Base-by-base conservation (phyloP, 129 eudicot genomes). In the Chrysanthemum makinoi region DNA sequence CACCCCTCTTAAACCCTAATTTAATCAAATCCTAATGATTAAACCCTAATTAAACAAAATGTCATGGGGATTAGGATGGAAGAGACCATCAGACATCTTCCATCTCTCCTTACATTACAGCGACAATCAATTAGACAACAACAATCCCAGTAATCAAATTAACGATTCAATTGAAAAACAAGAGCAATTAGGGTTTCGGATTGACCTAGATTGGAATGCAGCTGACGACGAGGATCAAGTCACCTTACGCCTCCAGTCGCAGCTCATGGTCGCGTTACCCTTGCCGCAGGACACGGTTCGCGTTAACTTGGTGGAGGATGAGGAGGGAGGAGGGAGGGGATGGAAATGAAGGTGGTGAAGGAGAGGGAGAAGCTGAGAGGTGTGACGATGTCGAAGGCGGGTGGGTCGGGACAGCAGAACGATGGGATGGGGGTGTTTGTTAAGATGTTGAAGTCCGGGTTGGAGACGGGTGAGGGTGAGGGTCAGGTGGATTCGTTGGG, bases 61-160 rank as follows among this genome's bases (percentile, higher is more conserved):
- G 99, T 94, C 99, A 65, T 95, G 99, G 99, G 99, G 97, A 74
- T 77, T 95, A 75, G 99, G 96, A 3, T 95, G 99, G 99, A 95
- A 95, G 58, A 77, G 99, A 20, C 82, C 97, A 11, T 82, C 96
- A 9, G 99, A 95, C 43, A 80, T 83, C 16, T 90, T 95, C 75
- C 94, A 90, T 77, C 57, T 95, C 62, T 77, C 91, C 5, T 77
- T 95, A 3, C 20, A 20, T 1, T 20, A 20, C 20, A 20, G 20
- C 20, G 0, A 0, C 1, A 0, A 84, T 52, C 82, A 70, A 3
- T 5, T 12, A 13, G 9, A 30, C 8, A 56, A 71, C 12, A 6
- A 1, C 10, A 70, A n/a, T n/a, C n/a, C n/a, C n/a, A n/a, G n/a
- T n/a, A n/a, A n/a, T n/a, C n/a, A n/a, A n/a, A n/a, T n/a, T n/a